Base-by-base conservation (phyloP, 2,329 filamentous ascomycete genomes). In the Colletotrichum tropicale region DNA sequence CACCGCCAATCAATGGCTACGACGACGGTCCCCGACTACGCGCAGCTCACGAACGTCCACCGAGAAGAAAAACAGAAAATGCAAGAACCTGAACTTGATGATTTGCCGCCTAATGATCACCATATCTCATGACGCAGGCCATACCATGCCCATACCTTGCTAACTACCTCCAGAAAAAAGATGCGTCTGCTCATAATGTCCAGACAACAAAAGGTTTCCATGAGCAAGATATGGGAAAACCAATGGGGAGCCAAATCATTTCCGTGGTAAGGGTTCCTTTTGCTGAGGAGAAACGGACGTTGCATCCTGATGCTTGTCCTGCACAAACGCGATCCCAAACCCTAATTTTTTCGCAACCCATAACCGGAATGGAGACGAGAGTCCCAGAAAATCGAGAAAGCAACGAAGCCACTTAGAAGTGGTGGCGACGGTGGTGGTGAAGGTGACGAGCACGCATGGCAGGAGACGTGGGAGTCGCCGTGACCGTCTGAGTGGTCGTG, bases 401-500 rank as follows among this genome's bases (percentile, higher is more conserved):
- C 24, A 75, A 9, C 34, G 43, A 21, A 16, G 26, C 60, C 70
- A 60, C 65, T 70, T 76, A 76, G n/a, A 65, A 34, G 65, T 76
- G 76, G 70, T 78, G 75, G 70, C 85, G 84, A 60, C 82, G 83
- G 77, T 87, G 88, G 64, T 84, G 82, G 80, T 87, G 86, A 43
- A 85, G 77, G 75, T 87, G 85, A 43, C 80, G 81, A 76, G 71
- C 70, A 28, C 70, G 70, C 65, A 76, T 36, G 26, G 30, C 34
- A 48, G 77, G 76, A 4, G 80, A 76, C 36, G 81, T 83, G 21
- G 78, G 68, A n/a, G 80, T 80, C 9, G 83, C 81, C 30, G 83
- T 81, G 13, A 82, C 80, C 3, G 85, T 85, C n/a, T 86, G 82
- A 1, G 88, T 88, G 7, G 85, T 81, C 4, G 86, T 86, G 26